These are phyloP conservation scores for Aurinia saxatilis DNA, from an alignment of 345 rosid genomes.

Conservation along the genomic window DNA sequence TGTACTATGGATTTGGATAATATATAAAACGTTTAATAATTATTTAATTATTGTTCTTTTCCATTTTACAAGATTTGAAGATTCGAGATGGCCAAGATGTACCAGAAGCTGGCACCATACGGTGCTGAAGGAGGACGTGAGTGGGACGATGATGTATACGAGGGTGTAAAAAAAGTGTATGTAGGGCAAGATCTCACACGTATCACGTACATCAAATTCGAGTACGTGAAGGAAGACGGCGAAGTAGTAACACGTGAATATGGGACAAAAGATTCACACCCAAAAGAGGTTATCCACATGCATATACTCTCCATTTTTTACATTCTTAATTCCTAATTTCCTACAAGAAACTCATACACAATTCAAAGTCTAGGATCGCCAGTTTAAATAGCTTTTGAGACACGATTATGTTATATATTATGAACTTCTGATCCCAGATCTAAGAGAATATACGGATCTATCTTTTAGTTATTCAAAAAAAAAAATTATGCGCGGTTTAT, in stretches of 20 bases:
- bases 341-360: too few species aligned
- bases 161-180: conserved; percentile 20
- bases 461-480: too few species aligned
- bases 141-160: conserved; percentile 26
- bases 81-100: background rate
- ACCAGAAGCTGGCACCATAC: background rate
- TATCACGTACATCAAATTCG: conserved; percentile 20
- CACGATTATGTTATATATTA: too few species aligned
- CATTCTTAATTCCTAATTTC: background rate
- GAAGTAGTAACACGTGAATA: conserved; percentile 18
- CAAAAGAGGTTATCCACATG: conserved; percentile 9
- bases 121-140: conserved; percentile 23
- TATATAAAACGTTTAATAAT: background rate
- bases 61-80: background rate
- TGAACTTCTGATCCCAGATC: too few species aligned
- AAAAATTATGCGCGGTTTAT: too few species aligned
- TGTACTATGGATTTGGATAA: background rate
- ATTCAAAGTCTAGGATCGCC: too few species aligned
- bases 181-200: conserved; percentile 16
- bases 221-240: conserved; percentile 17
- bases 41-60: background rate
- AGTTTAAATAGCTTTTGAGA: too few species aligned
- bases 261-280: conserved; percentile 2
- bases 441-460: too few species aligned
- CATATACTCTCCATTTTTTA: background rate